A percentile compares a stretch with the other conserved stretches of the same genome.
Evolutionary conservation across 371 early-diverging fungal species (phyloP).

Genomic region (Funneliformis caledonium): DNA sequence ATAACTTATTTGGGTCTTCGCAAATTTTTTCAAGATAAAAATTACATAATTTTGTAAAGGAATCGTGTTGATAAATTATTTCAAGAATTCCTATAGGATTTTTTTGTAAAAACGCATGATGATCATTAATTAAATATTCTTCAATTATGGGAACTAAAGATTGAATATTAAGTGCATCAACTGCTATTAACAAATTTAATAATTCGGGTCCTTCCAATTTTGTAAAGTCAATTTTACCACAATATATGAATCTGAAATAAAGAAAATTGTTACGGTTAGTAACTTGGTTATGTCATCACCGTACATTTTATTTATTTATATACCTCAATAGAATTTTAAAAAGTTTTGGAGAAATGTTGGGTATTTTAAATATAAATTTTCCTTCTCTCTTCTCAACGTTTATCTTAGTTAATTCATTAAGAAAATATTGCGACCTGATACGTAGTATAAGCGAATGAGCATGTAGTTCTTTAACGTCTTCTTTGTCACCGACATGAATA

Average conservation of each 20-base stretch:
- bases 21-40: conserved; percentile 17
- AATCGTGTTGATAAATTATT: not conserved
- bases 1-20: not conserved
- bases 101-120: not conserved
- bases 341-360: conserved; percentile 8
- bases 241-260: no score
- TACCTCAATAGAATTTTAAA: conserved; percentile 28
- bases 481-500: no score
- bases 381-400: not conserved
- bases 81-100: not conserved
- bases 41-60: not conserved
- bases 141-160: no score
- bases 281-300: no score
- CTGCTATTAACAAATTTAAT: no score
- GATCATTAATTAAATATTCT: no score
- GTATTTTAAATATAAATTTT: not conserved
- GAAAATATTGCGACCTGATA: conserved; percentile 8
- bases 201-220: no score
- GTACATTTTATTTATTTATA: no score
- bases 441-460: conserved; percentile 25
- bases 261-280: no score
- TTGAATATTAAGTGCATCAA: no score
- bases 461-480: no score
- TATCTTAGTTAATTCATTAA: not conserved
- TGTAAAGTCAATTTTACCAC: no score